Evolutionary conservation across 2,329 filamentous ascomycete species (phyloP).

Genomic region (Phaeophleospora eucalypticola): DNA sequence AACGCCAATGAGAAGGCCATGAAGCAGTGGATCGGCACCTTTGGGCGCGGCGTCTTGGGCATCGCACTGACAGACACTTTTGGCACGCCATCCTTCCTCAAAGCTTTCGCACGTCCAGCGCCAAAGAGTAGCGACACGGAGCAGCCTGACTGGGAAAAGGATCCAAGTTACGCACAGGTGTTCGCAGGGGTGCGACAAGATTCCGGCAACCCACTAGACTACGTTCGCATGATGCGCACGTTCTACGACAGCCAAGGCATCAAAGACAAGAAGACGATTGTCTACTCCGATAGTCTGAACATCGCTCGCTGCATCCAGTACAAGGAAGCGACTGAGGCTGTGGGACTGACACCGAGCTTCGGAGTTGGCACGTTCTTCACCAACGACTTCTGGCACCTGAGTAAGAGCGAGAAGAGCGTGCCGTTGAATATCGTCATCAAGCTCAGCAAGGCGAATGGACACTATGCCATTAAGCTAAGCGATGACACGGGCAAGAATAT

Average conservation of each 20-base stretch:
- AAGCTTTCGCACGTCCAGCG: slow-evolving; percentile 70
- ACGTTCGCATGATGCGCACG: slow-evolving; percentile 70
- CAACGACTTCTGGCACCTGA: slow-evolving; percentile 75
- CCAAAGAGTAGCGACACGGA: slow-evolving; percentile 25
- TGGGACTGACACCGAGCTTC: slow-evolving; percentile 81
- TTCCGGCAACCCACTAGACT: slow-evolving; percentile 78
- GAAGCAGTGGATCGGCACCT: slow-evolving; percentile 84
- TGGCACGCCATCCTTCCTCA: slow-evolving; percentile 83
- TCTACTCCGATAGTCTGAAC: slow-evolving; percentile 93
- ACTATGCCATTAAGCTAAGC: slow-evolving; percentile 85
- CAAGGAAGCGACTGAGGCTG: slow-evolving; percentile 73
- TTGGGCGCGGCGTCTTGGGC: slow-evolving; percentile 68
- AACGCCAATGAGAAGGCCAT: slow-evolving; percentile 79
- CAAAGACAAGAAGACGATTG: slow-evolving; percentile 76
- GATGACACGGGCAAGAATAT: slow-evolving; percentile 90
- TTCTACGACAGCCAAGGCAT: slow-evolving; percentile 78
- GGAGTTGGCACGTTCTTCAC: slow-evolving; percentile 95
- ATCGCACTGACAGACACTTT: slow-evolving; percentile 97
- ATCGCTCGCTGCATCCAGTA: slow-evolving; percentile 89
- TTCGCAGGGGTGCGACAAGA: slow-evolving; percentile 86
- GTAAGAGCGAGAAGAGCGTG: slow-evolving; percentile 74
- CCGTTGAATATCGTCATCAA: slow-evolving; percentile 99
- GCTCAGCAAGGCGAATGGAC: slow-evolving; percentile 76
- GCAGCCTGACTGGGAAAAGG: slow-evolving; percentile 11
- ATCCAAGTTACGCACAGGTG: slow-evolving; percentile 68